Conservation (phyloP, 2,329 filamentous ascomycete genomes). For the Aspergillus pseudoterreus region DNA sequence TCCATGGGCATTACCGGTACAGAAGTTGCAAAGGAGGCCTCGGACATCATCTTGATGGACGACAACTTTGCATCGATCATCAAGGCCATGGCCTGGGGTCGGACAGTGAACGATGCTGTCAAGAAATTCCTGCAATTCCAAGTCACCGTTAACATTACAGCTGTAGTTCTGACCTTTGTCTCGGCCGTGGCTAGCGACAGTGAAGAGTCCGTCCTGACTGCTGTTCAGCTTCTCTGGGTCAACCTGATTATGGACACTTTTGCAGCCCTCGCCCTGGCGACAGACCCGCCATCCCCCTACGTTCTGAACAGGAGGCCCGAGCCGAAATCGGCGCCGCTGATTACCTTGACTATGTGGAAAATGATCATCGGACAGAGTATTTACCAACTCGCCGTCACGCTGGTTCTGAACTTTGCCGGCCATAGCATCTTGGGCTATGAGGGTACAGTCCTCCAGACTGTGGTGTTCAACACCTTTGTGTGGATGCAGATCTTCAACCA, state of each 20-base stretch:
- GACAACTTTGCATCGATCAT: conserved; percentile 86
- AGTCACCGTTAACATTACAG: conserved; percentile 62
- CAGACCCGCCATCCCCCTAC: conserved; percentile 57
- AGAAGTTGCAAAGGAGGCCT: conserved; percentile 80
- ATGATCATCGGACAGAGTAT: conserved; percentile 45
- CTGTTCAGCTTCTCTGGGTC: conserved; percentile 66
- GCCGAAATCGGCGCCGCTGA: conserved; percentile 43
- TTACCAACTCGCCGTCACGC: conserved; percentile 40
- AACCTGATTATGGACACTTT: conserved; percentile 70
- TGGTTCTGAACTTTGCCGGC: conserved; percentile 46
- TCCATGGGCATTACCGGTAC: conserved; percentile 83
- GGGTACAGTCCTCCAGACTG: conserved; percentile 28
- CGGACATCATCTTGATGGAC: conserved; percentile 81
- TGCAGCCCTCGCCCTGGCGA: conserved; percentile 62
- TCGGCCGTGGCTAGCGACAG: conserved; percentile 57
- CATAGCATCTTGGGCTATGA: conserved; percentile 26
- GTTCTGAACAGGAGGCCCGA: conserved; percentile 54
- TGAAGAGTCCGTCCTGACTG: conserved; percentile 59
- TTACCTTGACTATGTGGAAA: conserved; percentile 46
- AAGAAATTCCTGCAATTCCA: conserved; percentile 64
- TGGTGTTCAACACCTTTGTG: conserved; percentile 46
- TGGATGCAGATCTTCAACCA: conserved; percentile 51
- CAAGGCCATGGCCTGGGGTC: conserved; percentile 77
- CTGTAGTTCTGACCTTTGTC: conserved; percentile 62
- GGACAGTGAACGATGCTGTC: conserved; percentile 72